Conservation (phyloP, 208 protist species). For the Trypanosoma scelopori region DNA sequence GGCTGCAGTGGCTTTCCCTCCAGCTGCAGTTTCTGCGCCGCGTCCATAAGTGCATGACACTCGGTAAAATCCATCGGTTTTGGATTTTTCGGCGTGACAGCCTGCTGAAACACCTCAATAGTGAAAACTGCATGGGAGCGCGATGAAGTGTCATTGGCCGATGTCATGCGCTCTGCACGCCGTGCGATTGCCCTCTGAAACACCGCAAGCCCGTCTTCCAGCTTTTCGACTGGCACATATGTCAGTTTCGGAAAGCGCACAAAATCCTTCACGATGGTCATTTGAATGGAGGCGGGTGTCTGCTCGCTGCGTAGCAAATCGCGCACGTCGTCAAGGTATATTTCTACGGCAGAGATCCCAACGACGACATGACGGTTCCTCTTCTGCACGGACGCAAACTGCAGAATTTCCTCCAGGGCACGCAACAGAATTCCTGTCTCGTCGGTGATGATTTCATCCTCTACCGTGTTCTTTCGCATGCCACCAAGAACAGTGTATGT, state of each 20-base stretch:
- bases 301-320: slow-evolving; percentile 74
- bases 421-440: slow-evolving; percentile 91
- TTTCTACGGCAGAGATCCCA: slow-evolving; percentile 82
- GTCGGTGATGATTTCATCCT: slow-evolving; percentile 70
- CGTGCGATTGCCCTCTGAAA: slow-evolving; percentile 73
- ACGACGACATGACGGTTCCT: slow-evolving; percentile 75
- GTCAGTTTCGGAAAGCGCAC: slow-evolving; percentile 70
- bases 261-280: slow-evolving; percentile 63
- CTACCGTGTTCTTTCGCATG: slow-evolving; percentile 58
- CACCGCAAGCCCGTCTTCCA: slow-evolving; percentile 70
- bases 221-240: slow-evolving; percentile 57
- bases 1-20: slow-evolving; percentile 29
- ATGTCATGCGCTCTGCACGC: slow-evolving; percentile 71
- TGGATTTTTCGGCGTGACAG: slow-evolving; percentile 37
- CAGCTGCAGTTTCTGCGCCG: slow-evolving; percentile 43
- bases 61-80: slow-evolving; percentile 44
- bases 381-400: slow-evolving; percentile 46
- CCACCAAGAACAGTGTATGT: slow-evolving; percentile 85
- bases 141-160: slow-evolving; percentile 84
- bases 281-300: slow-evolving; percentile 28
- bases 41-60: slow-evolving; percentile 49
- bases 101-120: slow-evolving; percentile 86
- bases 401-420: slow-evolving; percentile 80
- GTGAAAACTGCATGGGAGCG: slow-evolving; percentile 91
- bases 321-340: slow-evolving; percentile 88